Conservation (phyloP, 1,284 basidiomycete genomes). For the Puccinia hordei region DNA sequence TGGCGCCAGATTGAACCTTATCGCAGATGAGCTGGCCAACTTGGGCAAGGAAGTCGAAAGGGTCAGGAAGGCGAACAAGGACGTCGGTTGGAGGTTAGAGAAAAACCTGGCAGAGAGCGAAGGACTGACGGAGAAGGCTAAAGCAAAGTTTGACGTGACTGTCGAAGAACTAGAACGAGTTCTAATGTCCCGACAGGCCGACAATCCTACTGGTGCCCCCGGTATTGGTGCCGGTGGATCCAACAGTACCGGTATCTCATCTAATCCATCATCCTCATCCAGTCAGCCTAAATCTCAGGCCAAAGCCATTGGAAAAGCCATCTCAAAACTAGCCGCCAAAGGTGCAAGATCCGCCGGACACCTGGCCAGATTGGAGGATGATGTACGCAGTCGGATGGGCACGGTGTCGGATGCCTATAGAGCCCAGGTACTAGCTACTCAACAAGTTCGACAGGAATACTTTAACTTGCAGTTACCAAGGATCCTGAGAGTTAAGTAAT, state of each 20-base stretch:
- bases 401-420: conserved; percentile 82
- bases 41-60: conserved; percentile 40
- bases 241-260: conserved; percentile 53
- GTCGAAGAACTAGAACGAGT: conserved; percentile 93
- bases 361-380: conserved; percentile 92
- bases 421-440: conserved; percentile 86
- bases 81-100: conserved; percentile 83
- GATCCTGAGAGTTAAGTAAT: conserved; percentile 75
- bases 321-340: conserved; percentile 83
- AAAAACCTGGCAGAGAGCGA: conserved; percentile 87
- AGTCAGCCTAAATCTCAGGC: conserved; percentile 73
- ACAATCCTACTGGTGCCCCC: neutral
- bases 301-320: conserved; percentile 66
- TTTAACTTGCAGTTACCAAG: conserved; percentile 95
- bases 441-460: conserved; percentile 88
- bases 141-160: conserved; percentile 78
- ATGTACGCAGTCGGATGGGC: conserved; percentile 81
- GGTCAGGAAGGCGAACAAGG: conserved; percentile 65
- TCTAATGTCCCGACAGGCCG: conserved; percentile 88
- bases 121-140: conserved; percentile 80
- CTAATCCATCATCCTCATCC: conserved; percentile 64
- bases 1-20: neutral
- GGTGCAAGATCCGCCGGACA: conserved; percentile 70
- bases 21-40: conserved; percentile 36
- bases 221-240: neutral